Evolutionary conservation across 441 rosid genomes (phyloP), one percentile per base, ranked within the genome.

Genomic region (Iberis amara): DNA sequence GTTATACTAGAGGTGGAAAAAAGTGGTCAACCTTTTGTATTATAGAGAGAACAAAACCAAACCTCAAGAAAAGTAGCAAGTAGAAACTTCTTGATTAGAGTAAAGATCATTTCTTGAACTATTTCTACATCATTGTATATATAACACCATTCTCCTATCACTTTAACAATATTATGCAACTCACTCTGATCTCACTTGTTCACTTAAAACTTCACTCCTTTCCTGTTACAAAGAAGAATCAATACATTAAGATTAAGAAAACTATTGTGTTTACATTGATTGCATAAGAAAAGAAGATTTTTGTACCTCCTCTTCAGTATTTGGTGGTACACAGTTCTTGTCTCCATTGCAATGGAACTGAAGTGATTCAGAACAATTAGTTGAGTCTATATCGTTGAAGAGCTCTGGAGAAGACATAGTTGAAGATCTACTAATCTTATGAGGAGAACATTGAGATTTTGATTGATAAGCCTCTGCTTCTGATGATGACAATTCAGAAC

Each of bases 161-260:
- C 50, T 53, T 41, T 28, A 52, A 64, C 31, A 62, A 10, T 45
- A 56, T 50, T 63, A 76, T 60, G 23, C 66, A 68, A 65, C 61
- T 81, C 78, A 81, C 83, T 68, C 80, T 75, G 76, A 77, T 53
- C 65, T 66, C 61, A 78, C 83, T 72, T 41, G 65, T 56, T 73
- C 81, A 67, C 66, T 77, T 41, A 56, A 60, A 59, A 49, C 55
- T 71, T 80, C 74, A 68, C 68, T 76, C 75, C 75, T 76, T 61
- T 72, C 89, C 95, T 85, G 86, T 59, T 60, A 68, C 78, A 57
- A 54, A 18, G 21, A 51, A 21, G 50, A 44, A 42, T 43, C 36
- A 59, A 33, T 0, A n/a, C 52, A 18, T 3, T 6, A 47, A 3
- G 39, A 36, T 15, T 66, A 28, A 53, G 38, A 27, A 28, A 47